Evolutionary conservation across 2,329 filamentous ascomycete genomes (phyloP).

Genomic region (Pseudogymnoascus sp.): DNA sequence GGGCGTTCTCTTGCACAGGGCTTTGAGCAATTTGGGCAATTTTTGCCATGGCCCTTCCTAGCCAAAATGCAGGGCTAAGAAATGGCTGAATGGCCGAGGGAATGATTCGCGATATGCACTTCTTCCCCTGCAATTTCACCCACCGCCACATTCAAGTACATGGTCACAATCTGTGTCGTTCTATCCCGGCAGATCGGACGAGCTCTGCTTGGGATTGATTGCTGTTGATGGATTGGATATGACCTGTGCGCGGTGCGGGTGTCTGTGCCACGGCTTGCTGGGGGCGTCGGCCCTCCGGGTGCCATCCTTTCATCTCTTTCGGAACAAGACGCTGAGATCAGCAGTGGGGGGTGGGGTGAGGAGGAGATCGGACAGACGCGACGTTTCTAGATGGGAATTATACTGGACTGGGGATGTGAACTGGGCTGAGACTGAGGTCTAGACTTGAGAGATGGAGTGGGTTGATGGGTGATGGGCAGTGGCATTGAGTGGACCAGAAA

Average conservation of each 20-base stretch:
- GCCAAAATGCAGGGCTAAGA: neutral
- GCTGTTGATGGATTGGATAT: neutral
- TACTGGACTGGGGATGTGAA: neutral
- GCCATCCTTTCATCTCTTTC: neutral
- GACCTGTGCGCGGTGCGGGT: neutral
- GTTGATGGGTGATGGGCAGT: neutral
- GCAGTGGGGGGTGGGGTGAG: neutral
- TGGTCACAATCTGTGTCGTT: neutral
- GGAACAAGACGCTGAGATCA: neutral
- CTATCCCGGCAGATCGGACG: neutral
- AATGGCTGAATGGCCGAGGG: neutral
- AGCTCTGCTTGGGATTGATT: constrained; percentile 3
- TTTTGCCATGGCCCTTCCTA: neutral
- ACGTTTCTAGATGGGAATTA: constrained; percentile 5
- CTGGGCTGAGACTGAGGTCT: constrained; percentile 6
- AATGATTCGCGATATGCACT: neutral
- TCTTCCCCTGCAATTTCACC: neutral
- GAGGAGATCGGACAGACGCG: neutral
- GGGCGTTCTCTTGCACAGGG: neutral
- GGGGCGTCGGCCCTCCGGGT: neutral
- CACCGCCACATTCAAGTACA: neutral
- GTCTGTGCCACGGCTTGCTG: neutral
- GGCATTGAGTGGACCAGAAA: neutral
- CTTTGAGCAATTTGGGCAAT: neutral
- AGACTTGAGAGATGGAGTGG: neutral